phyloP scores from a whole-genome alignment of 495 filamentous ascomycete genomes.

The Talaromyces stipitatus region DNA sequence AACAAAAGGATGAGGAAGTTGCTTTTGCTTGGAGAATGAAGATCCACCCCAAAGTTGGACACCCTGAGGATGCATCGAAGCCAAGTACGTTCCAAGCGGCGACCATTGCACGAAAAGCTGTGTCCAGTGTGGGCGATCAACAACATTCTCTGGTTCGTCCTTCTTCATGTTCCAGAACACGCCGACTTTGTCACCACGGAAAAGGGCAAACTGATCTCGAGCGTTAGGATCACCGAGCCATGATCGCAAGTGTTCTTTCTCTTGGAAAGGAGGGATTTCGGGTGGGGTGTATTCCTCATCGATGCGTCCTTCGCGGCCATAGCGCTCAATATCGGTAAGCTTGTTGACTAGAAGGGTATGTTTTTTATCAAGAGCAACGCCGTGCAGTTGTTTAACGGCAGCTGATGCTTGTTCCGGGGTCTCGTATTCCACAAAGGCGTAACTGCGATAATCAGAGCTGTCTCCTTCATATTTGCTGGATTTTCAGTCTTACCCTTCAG shows the following conservation, averaged over 20 bases:
- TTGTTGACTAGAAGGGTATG: constrained; percentile 96
- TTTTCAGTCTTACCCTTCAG: constrained; percentile 60
- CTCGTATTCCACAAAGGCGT: constrained; percentile 92
- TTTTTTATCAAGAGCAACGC: constrained; percentile 82
- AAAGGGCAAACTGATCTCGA: constrained; percentile 92
- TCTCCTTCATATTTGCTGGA: background rate
- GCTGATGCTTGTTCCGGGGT: constrained; percentile 84
- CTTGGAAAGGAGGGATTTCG: constrained; percentile 65
- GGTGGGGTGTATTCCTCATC: constrained; percentile 83
- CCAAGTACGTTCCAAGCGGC: constrained; percentile 84
- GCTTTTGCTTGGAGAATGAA: constrained; percentile 80
- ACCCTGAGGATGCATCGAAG: constrained; percentile 90
- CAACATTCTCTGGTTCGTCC: constrained; percentile 76
- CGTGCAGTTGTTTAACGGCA: constrained; percentile 78
- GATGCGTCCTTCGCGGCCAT: constrained; percentile 85
- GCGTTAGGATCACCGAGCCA: constrained; percentile 81
- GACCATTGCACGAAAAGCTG: constrained; percentile 98
- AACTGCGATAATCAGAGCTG: constrained; percentile 38
- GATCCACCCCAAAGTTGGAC: constrained; percentile 94
- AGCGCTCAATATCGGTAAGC: constrained; percentile 93
- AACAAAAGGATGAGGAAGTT: constrained; percentile 90
- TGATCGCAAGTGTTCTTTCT: constrained; percentile 91
- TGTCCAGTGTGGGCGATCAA: constrained; percentile 92
- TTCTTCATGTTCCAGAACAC: constrained; percentile 98
- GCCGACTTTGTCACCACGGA: constrained; percentile 78